phyloP scores from a whole-genome alignment of 192 early-diverging fungal genomes.

The Backusella circina region DNA sequence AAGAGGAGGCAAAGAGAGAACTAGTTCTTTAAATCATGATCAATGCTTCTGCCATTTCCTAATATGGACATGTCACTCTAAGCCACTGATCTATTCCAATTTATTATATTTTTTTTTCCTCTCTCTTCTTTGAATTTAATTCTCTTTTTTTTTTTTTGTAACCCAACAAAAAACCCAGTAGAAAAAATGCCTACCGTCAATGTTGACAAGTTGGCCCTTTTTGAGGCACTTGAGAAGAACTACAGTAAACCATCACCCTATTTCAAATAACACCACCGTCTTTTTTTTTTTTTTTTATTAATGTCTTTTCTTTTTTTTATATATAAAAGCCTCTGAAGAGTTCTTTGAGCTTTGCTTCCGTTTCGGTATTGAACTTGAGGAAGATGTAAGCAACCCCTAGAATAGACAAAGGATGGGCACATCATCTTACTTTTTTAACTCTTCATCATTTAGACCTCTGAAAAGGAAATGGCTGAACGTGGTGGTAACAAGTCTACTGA shows the following conservation, averaged over 20 bases:
- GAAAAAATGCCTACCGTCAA: slow-evolving; percentile 95
- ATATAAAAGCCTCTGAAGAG: slow-evolving; percentile 63
- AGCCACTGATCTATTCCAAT: neutral
- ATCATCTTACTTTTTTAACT: neutral
- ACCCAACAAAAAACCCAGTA: slow-evolving; percentile 5
- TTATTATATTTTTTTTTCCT: slow-evolving; percentile 1
- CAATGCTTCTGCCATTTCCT: neutral
- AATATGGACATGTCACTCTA: neutral
- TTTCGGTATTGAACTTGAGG: slow-evolving; percentile 98
- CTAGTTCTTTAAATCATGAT: neutral
- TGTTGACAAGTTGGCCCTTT: slow-evolving; percentile 88
- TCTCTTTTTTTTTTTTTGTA: slow-evolving; percentile 6
- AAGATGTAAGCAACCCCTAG: slow-evolving; percentile 65
- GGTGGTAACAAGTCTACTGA: slow-evolving; percentile 55
- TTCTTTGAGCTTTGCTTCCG: slow-evolving; percentile 99
- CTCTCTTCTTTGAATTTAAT: neutral
- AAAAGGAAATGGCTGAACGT: slow-evolving; percentile 71
- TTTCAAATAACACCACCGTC: neutral
- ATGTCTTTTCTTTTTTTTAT: neutral
- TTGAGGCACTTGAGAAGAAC: slow-evolving; percentile 70
- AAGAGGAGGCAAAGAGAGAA: neutral
- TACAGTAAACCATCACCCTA: slow-evolving; percentile 58
- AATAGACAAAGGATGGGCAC: neutral
- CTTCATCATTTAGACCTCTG: slow-evolving; percentile 57
- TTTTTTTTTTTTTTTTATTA: too few species aligned